Conservation (phyloP, 225 moss, liverwort and hornwort genomes). For the Bryoerythrophyllum caledonicum region DNA sequence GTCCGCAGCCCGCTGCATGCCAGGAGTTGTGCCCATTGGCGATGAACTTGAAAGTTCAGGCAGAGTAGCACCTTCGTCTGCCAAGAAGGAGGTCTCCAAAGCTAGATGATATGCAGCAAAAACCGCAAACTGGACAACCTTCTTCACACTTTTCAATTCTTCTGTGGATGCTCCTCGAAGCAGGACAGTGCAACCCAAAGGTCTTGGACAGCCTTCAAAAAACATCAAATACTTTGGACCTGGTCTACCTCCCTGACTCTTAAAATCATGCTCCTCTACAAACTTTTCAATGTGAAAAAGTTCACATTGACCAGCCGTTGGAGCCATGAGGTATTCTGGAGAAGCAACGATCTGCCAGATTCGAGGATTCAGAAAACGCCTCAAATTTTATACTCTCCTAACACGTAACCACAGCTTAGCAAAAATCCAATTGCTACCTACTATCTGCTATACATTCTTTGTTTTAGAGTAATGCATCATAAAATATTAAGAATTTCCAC, state of each 20-base stretch:
- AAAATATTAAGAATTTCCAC: background rate
- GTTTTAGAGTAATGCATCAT: background rate
- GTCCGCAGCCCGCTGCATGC: conserved; percentile 38
- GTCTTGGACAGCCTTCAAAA: conserved; percentile 88
- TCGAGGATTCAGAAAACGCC: conserved; percentile 21
- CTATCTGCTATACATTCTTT: background rate
- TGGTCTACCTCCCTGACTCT: conserved; percentile 65
- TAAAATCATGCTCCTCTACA: conserved; percentile 77
- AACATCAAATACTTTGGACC: conserved; percentile 83
- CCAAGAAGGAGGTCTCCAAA: conserved; percentile 96
- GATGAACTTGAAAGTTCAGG: conserved; percentile 61
- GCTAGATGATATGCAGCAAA: conserved; percentile 95
- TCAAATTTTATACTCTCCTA: conserved; percentile 9
- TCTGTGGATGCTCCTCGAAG: conserved; percentile 80
- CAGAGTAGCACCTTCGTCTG: conserved; percentile 88
- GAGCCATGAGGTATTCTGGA: conserved; percentile 76
- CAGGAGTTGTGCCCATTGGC: conserved; percentile 41
- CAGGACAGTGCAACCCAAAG: conserved; percentile 93
- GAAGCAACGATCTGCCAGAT: conserved; percentile 67
- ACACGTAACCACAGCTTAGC: conserved; percentile 7
- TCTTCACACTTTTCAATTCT: conserved; percentile 82
- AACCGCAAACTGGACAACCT: conserved; percentile 81
- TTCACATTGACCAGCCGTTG: conserved; percentile 75
- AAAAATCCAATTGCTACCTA: background rate
- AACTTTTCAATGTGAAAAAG: conserved; percentile 87